These are phyloP conservation scores for Clarireedia hainanense DNA, from an alignment of 2,329 filamentous ascomycete genomes.

Conservation along the genomic window DNA sequence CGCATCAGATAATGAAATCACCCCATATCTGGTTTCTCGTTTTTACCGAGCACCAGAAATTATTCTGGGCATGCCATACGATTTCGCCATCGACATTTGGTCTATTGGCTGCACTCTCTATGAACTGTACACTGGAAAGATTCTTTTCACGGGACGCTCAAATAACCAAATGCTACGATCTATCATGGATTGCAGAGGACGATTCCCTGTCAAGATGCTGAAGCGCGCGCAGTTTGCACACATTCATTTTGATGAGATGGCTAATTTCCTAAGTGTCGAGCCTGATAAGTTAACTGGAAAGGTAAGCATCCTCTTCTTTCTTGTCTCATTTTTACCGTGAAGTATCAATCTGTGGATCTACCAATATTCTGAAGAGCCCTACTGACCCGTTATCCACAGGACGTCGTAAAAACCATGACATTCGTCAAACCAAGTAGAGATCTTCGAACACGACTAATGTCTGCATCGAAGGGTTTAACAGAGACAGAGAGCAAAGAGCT, in stretches of 20 bases:
- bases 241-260: slow-evolving; percentile 75
- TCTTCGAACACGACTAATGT: slow-evolving; percentile 70
- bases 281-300: slow-evolving; percentile 82
- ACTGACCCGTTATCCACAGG: slow-evolving; percentile 30
- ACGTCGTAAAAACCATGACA: slow-evolving; percentile 57
- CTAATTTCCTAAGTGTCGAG: slow-evolving; percentile 79
- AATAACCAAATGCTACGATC: slow-evolving; percentile 98
- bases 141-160: slow-evolving; percentile 86
- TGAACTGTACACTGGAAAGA: slow-evolving; percentile 95
- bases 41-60: slow-evolving; percentile 98
- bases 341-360: not conserved
- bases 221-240: slow-evolving; percentile 70
- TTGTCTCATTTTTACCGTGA: not conserved
- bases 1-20: slow-evolving; percentile 82
- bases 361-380: not conserved
- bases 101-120: slow-evolving; percentile 95
- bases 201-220: slow-evolving; percentile 81
- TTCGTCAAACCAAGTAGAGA: slow-evolving; percentile 73
- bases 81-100: slow-evolving; percentile 95
- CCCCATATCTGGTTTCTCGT: slow-evolving; percentile 89
- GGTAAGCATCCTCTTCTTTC: slow-evolving; percentile 36
- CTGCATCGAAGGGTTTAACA: slow-evolving; percentile 64
- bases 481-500: slow-evolving; percentile 71
- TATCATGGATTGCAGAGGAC: slow-evolving; percentile 94
- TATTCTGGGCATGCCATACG: slow-evolving; percentile 92